A percentile compares a stretch with the other conserved stretches of the same genome.
These are phyloP conservation scores for Ustilago loliicola DNA, from an alignment of 1,284 basidiomycete species.

Conservation along the genomic window DNA sequence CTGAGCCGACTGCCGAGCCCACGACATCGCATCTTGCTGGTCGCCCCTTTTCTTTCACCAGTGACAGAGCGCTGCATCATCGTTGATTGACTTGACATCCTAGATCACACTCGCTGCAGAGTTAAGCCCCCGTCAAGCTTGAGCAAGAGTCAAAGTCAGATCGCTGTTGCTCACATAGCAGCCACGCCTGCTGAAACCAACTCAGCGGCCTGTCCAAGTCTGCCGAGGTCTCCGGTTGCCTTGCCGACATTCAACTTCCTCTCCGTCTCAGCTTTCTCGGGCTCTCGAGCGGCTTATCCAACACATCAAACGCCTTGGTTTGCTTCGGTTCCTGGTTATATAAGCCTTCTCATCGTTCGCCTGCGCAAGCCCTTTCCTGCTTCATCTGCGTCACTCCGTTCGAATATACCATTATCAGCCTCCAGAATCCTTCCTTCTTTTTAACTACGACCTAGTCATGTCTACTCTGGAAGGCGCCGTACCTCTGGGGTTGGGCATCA, in stretches of 20 bases:
- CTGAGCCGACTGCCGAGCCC: not conserved
- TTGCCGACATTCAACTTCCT: not conserved
- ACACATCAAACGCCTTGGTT: not conserved
- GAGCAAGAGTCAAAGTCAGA: not conserved
- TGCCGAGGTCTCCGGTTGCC: conserved; percentile 3
- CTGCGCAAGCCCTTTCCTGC: not conserved
- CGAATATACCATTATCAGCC: not conserved
- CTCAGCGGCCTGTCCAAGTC: conserved; percentile 8
- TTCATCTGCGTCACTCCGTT: not conserved
- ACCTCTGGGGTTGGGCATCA: conserved; percentile 43
- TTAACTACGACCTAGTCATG: conserved; percentile 9
- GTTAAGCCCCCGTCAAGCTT: not conserved
- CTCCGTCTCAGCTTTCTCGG: not conserved
- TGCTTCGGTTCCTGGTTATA: not conserved
- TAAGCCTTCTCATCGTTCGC: not conserved
- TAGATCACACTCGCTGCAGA: not conserved
- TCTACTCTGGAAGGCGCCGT: conserved; percentile 47
- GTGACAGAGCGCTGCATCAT: not conserved
- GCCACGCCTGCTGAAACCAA: not conserved
- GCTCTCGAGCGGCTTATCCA: not conserved
- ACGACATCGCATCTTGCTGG: not conserved
- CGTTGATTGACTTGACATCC: not conserved
- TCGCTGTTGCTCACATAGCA: not conserved
- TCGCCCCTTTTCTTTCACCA: not conserved
- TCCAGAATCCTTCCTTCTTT: not conserved